These are phyloP conservation scores for Alternaria longipes DNA, from an alignment of 2,329 filamentous ascomycete genomes.

Conservation along the genomic window DNA sequence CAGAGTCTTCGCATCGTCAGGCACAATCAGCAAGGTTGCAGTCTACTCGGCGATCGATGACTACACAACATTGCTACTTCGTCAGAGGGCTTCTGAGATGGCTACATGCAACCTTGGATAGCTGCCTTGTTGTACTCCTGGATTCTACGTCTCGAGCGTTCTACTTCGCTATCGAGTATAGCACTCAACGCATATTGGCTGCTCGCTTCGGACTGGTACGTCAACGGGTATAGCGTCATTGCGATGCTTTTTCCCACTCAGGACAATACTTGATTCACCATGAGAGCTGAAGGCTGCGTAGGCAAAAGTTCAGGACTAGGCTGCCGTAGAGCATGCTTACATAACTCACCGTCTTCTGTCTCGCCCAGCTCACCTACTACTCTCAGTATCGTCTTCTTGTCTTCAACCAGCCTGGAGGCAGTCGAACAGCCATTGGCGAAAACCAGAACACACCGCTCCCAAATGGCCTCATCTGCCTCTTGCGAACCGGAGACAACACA, in stretches of 20 bases:
- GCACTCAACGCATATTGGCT: slow-evolving; percentile 22
- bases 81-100: slow-evolving; percentile 32
- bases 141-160: slow-evolving; percentile 29
- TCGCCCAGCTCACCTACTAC: not conserved
- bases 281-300: slow-evolving; percentile 11
- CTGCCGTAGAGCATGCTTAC: slow-evolving; percentile 1
- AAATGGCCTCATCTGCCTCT: not conserved
- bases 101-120: slow-evolving; percentile 28
- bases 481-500: not conserved
- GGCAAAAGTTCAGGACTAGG: slow-evolving; percentile 1
- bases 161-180: slow-evolving; percentile 22
- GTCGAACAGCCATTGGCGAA: not conserved
- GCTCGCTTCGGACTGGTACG: slow-evolving; percentile 19
- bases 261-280: slow-evolving; percentile 9
- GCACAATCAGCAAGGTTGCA: slow-evolving; percentile 33
- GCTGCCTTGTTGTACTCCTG: slow-evolving; percentile 22
- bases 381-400: not conserved
- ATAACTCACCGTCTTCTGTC: not conserved
- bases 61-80: slow-evolving; percentile 36
- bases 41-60: slow-evolving; percentile 36
- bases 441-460: slow-evolving; percentile 9
- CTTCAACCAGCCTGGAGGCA: not conserved
- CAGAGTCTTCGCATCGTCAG: slow-evolving; percentile 23
- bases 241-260: slow-evolving; percentile 17
- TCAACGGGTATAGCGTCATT: slow-evolving; percentile 6